phyloP scores from a whole-genome alignment of 345 rosid species.

The Cardamine chenopodiifolia region DNA sequence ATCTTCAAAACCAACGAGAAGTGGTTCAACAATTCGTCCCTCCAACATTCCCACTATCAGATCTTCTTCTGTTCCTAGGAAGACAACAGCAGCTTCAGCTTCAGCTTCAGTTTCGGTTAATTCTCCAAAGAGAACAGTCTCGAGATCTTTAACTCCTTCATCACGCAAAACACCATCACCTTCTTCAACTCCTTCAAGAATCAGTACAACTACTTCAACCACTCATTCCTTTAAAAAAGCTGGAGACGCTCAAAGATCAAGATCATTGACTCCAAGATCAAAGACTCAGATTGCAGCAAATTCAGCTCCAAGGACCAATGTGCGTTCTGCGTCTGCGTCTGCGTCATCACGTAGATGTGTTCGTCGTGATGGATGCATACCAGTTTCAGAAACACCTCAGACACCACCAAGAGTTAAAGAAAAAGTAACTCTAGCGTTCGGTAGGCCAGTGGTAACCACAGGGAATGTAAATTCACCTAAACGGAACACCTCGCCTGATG shows the following conservation, averaged over 20 bases:
- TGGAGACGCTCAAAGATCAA: conserved; percentile 35
- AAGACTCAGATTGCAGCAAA: conserved; percentile 13
- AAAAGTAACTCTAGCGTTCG: conserved; percentile 39
- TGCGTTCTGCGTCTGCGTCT: conserved; percentile 31
- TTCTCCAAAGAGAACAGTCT: conserved; percentile 32
- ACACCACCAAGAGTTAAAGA: conserved; percentile 41
- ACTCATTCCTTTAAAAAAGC: conserved; percentile 18
- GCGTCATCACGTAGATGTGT: conserved; percentile 20
- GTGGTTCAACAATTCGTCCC: conserved; percentile 33
- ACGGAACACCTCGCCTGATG: conserved; percentile 29
- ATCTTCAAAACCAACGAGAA: conserved; percentile 38
- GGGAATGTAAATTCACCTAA: conserved; percentile 20
- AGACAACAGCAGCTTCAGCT: conserved; percentile 20
- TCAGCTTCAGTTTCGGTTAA: conserved; percentile 22
- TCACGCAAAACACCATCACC: conserved; percentile 36
- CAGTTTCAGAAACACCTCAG: conserved; percentile 29
- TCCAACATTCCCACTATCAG: conserved; percentile 33
- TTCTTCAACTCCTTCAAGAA: conserved; percentile 36
- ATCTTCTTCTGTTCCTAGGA: conserved; percentile 36
- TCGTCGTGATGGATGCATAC: not conserved
- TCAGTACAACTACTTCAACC: conserved; percentile 14
- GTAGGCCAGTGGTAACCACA: conserved; percentile 37
- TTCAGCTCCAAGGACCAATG: not conserved
- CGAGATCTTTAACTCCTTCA: conserved; percentile 36
- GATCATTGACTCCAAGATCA: conserved; percentile 41